Percentiles rank a stretch among this genome's conserved stretches.
Conservation (phyloP, 257 asterid genomes). For the Lantana camara region DNA sequence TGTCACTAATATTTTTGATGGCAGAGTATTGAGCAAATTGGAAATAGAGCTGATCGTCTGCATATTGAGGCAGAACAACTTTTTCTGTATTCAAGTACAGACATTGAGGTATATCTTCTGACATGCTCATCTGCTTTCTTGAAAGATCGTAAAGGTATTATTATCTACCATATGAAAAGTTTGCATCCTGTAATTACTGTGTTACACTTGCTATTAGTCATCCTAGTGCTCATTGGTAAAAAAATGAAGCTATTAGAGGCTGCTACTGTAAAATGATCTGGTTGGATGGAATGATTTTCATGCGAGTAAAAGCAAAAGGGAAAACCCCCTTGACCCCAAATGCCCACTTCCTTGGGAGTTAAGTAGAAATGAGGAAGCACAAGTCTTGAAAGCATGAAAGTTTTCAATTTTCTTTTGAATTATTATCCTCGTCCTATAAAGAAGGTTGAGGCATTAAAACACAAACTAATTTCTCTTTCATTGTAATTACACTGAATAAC, state of each 20-base stretch:
- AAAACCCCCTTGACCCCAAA: too few relatives aligned
- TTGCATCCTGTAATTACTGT: constrained; percentile 12
- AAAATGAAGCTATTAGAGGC: not conserved
- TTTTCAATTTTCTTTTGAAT: not conserved
- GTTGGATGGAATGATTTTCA: not conserved
- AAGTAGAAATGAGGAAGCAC: constrained; percentile 4
- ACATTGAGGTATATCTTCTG: constrained; percentile 68
- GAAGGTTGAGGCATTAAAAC: not conserved
- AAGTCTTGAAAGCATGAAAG: not conserved
- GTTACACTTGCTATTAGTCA: constrained; percentile 3
- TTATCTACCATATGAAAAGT: not conserved
- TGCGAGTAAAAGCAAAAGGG: not conserved
- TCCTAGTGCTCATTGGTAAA: not conserved
- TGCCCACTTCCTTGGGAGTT: not conserved
- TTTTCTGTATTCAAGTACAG: constrained; percentile 82
- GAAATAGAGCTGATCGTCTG: constrained; percentile 89
- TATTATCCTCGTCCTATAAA: not conserved
- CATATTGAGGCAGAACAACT: constrained; percentile 60
- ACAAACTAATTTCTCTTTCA: not conserved
- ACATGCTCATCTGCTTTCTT: constrained; percentile 15
- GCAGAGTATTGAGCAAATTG: constrained; percentile 97
- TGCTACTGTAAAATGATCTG: constrained; percentile 10
- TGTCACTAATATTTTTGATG: constrained; percentile 26
- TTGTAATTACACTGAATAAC: not conserved
- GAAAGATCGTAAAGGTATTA: constrained; percentile 3